These are phyloP conservation scores for Pyricularia sp. DNA, from an alignment of 2,329 filamentous ascomycete species.

Conservation along the genomic window DNA sequence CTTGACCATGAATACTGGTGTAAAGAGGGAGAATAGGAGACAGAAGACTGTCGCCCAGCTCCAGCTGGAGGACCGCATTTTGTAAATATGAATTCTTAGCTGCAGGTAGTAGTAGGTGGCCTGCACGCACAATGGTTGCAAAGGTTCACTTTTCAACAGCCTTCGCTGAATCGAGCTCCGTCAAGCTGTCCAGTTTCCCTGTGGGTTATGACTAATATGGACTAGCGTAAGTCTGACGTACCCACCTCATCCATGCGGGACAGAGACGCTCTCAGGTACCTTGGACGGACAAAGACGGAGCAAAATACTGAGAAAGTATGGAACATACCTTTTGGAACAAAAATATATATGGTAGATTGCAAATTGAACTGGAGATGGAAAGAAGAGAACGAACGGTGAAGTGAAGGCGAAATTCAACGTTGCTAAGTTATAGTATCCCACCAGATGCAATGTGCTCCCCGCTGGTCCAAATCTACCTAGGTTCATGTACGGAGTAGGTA, in stretches of 20 bases:
- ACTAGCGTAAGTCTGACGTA: neutral
- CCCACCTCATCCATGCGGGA: neutral
- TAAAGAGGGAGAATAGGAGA: conserved; percentile 1
- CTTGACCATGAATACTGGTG: conserved; percentile 67
- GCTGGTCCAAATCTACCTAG: neutral
- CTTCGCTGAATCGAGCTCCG: neutral
- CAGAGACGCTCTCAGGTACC: too few species aligned
- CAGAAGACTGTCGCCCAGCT: neutral
- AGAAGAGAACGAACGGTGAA: neutral
- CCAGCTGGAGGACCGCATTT: conserved; percentile 2
- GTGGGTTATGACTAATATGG: neutral
- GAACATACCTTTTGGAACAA: neutral
- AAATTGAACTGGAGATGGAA: neutral
- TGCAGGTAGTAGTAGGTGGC: neutral
- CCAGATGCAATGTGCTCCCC: neutral
- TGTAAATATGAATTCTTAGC: neutral
- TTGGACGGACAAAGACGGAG: too few species aligned
- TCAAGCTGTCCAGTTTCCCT: neutral
- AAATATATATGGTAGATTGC: too few species aligned
- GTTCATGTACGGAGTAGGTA: neutral
- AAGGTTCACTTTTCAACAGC: neutral
- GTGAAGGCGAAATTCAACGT: neutral
- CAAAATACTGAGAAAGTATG: neutral
- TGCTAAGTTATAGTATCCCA: neutral
- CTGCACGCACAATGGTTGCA: neutral